Base-by-base conservation (phyloP, 2,329 filamentous ascomycete species). In the Monilinia fructicola region DNA sequence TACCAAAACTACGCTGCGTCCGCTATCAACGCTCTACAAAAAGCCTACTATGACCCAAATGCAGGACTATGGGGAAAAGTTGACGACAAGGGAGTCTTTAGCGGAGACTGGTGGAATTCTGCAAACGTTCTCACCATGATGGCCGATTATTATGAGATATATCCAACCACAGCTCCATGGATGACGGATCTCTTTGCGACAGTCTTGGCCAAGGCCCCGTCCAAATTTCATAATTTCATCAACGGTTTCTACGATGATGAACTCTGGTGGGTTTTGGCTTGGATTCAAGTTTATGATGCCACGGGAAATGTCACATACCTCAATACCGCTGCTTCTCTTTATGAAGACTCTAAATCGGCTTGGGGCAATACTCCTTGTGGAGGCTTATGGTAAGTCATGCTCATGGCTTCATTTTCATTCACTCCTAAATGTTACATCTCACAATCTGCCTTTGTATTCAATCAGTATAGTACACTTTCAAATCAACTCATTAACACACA, bases 61-160 rank as follows among this genome's bases (percentile, higher is more conserved):
- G 85, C 82, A 0, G 89, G 89, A 2, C 79, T 90, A 10, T 92
- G 87, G 87, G 78, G 84, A 64, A n/a, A 28, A 12, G 2, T 14
- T 3, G 52, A 64, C 2, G 73, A 74, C 2, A 85, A 81, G 0
- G 89, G 89, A 2, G 79, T 90, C 11, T 92, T 87, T 85, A 78
- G 84, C 63, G 82, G 82, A 0, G 80, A 82, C 5, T 92, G 90
- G 90, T 92, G 90, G 90, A 89, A 90, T 72, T 83, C 83, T 61
- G 90, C 85, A 53, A 92, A 91, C 73, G 82, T 83, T 59, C 78
- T 92, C 67, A 90, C 87, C 0, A 83, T 83, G 35, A 76, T 92
- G 18, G 84, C 83, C 54, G 85, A 91, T 64, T 76, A 85, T 31
- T 69, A 75, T 62, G 71, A 71, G 28, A 70, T 67, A 23, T 75